Base-by-base conservation (phyloP, 2,329 filamentous ascomycete genomes). In the Elsinoe australis region DNA sequence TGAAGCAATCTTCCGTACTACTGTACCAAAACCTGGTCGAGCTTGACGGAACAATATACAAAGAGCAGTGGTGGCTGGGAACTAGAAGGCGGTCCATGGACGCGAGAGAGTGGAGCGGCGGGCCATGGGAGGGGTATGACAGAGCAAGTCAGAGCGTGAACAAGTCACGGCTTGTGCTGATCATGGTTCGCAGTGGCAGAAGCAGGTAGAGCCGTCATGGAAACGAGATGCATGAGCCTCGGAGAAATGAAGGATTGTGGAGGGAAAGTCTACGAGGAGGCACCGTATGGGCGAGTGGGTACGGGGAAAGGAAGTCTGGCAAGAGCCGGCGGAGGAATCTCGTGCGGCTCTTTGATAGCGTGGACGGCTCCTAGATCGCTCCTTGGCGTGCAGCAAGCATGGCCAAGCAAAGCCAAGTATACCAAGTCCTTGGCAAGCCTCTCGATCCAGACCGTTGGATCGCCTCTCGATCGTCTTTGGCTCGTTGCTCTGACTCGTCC, bases 361-460 rank as follows among this genome's bases (percentile, higher is more conserved):
- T n/a, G n/a, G n/a, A n/a, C n/a, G n/a, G n/a, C n/a, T n/a, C n/a
- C 26, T 7, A 29, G 26, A 7, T 29, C 26, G 6, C 26, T 29
- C 26, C 26, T 7, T 29, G 26, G 7, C 26, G 12, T 7, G 26
- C 7, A 29, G 7, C 17, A 19, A 18, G 24, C 21, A 17, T 18
- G 8, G 17, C 38, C 38, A 42, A 42, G 38, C 12, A 28, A 17
- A 29, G 9, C 4, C 24, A 22, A 9, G 8, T 32, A 1, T 8
- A 32, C 18, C 10, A 32, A 32, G 39, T 21, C 26, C 12, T n/a
- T n/a, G n/a, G n/a, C n/a, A n/a, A n/a, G n/a, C n/a, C n/a, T n/a
- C n/a, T 29, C 26, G 12, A 12, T 44, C 39, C 39, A 32, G 24
- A 32, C 26, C 39, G 39, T 44, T 44, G 24, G 24, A 44, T 29